Evolutionary conservation across 2,329 filamentous ascomycete species (phyloP).

Genomic region (Colletotrichum sidae): DNA sequence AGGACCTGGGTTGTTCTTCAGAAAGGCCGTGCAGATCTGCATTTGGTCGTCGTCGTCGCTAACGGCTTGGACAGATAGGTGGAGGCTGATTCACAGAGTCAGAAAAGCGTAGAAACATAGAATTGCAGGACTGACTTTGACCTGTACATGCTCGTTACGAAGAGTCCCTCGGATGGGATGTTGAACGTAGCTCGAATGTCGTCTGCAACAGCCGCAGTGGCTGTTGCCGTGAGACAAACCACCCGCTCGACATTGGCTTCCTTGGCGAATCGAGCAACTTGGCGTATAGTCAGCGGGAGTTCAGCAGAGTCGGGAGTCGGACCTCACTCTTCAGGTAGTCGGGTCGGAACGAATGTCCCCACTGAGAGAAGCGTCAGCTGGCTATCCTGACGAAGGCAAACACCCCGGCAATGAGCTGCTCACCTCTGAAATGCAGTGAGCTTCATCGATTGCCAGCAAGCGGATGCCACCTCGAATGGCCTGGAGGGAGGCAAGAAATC

Average conservation of each 20-base stretch:
- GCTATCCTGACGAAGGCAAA: too few species aligned
- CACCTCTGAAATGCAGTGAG: conserved; percentile 67
- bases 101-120: neutral
- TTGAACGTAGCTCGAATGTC: conserved; percentile 66
- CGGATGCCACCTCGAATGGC: conserved; percentile 66
- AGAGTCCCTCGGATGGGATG: conserved; percentile 62
- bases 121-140: conserved; percentile 53
- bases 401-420: too few species aligned
- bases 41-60: conserved; percentile 50
- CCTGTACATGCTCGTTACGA: conserved; percentile 69
- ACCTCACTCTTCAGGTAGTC: conserved; percentile 60
- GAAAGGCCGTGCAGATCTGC: conserved; percentile 58
- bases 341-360: conserved; percentile 62
- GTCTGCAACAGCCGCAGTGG: conserved; percentile 65
- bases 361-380: conserved; percentile 43
- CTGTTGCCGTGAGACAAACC: conserved; percentile 70
- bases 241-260: conserved; percentile 69
- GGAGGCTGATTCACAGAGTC: conserved; percentile 49
- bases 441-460: conserved; percentile 68
- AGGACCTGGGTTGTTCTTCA: conserved; percentile 62
- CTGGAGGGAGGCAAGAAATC: conserved; percentile 67
- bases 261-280: conserved; percentile 64
- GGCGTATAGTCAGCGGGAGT: conserved; percentile 38
- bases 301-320: neutral
- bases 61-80: conserved; percentile 62